Evolutionary conservation across 2,329 filamentous ascomycete species (phyloP), one percentile per base, ranked within the genome.

Genomic region (Penicillium vulpinum): DNA sequence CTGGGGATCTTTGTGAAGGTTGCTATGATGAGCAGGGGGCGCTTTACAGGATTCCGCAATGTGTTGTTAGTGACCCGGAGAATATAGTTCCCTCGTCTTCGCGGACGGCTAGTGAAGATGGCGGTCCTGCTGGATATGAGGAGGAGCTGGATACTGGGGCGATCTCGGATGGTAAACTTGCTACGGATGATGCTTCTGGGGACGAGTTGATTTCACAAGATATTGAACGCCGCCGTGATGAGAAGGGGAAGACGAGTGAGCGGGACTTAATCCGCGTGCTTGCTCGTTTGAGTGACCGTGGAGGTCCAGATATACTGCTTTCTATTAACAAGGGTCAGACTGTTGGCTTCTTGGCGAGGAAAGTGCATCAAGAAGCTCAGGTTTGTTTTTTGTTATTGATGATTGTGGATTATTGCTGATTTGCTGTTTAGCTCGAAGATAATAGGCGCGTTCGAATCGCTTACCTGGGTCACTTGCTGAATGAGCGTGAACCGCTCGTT

Each of bases 381-480:
- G 88, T 91, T 78, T 73, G 85, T 78, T 46, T 48, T n/a, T 52
- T 31, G 8, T 28, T 13, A 16, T 49, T 53, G 6, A 29, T 45
- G n/a, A n/a, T n/a, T 52, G 46, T 24, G 15, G 15, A 28, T 36
- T 40, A 21, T 21, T 49, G 26, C 51, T 64, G 45, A 62, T 7
- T 28, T 52, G 9, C 16, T 38, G 18, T 64, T 24, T 36, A 89
- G 88, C 77, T 92, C 31, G 73, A 81, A 2, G 70, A 78, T 8
- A 78, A 77, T 43, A 85, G 84, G 59, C 83, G 80, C 46, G 79
- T 96, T 49, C 85, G 85, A 52, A 83, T 96, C 57, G 87, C 86
- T 21, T 95, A 96, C 72, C 82, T 94, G 74, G 92, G 92, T 63
- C 91, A 87, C 70, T 84, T 92, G 49, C 81, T 96, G 44, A 86